Percentiles rank a stretch among this genome's conserved stretches.
These are phyloP conservation scores for Taphrina wiesneri DNA, from an alignment of 1,139 yeast species.

Conservation along the genomic window DNA sequence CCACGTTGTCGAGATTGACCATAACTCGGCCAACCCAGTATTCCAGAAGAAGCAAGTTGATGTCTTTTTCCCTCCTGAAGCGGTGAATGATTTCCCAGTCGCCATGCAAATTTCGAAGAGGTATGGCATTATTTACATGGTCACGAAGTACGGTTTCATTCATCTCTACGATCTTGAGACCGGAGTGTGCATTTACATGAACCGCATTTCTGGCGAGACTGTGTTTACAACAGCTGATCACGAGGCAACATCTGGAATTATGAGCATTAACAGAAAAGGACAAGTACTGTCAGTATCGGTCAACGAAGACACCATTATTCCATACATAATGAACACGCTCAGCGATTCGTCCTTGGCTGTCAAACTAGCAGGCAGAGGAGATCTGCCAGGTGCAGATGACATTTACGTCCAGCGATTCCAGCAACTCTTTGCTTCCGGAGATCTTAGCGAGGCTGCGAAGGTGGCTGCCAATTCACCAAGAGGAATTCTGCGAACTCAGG, in stretches of 20 bases:
- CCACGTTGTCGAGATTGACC: slow-evolving; percentile 95
- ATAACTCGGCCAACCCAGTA: slow-evolving; percentile 77
- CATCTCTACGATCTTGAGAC: slow-evolving; percentile 93
- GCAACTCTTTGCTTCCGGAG: slow-evolving; percentile 77
- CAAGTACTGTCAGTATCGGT: slow-evolving; percentile 93
- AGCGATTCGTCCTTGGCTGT: slow-evolving; percentile 86
- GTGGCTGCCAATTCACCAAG: slow-evolving; percentile 95
- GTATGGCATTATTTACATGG: slow-evolving; percentile 82
- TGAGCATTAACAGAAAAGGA: slow-evolving; percentile 92
- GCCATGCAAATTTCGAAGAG: slow-evolving; percentile 81
- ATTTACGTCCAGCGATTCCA: slow-evolving; percentile 91
- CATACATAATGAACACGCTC: slow-evolving; percentile 82
- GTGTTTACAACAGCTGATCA: slow-evolving; percentile 86
- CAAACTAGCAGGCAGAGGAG: slow-evolving; percentile 89
- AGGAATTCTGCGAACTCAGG: slow-evolving; percentile 78
- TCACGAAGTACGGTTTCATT: slow-evolving; percentile 94
- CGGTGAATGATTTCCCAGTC: slow-evolving; percentile 94
- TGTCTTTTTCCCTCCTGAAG: slow-evolving; percentile 95
- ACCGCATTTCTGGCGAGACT: slow-evolving; percentile 94
- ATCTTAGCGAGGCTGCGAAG: slow-evolving; percentile 89
- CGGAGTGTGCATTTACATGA: slow-evolving; percentile 89
- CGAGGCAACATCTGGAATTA: slow-evolving; percentile 74
- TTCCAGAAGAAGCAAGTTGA: slow-evolving; percentile 89
- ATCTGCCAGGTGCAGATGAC: slow-evolving; percentile 94
- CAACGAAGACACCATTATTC: slow-evolving; percentile 79